Evolutionary conservation across 2,329 filamentous ascomycete species (phyloP).

Genomic region (Juglanconis oblonga): DNA sequence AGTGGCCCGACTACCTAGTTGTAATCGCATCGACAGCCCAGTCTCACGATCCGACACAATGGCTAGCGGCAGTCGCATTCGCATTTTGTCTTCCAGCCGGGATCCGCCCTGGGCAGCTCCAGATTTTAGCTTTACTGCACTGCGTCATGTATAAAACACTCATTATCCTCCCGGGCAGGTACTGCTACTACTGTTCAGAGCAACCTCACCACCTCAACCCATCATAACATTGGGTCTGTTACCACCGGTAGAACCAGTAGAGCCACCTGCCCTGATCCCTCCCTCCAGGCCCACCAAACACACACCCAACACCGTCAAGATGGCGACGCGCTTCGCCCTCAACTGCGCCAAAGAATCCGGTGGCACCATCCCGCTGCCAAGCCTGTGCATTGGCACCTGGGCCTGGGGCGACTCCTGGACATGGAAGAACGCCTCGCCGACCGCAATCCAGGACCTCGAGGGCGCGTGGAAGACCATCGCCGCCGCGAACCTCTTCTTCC

Average conservation of each 20-base stretch:
- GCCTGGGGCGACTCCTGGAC: constrained; percentile 71
- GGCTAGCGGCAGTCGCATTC: neutral
- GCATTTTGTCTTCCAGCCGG: neutral
- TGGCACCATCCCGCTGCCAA: constrained; percentile 19
- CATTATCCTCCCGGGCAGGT: no score
- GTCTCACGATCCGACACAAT: neutral
- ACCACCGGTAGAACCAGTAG: no score
- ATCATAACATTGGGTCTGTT: no score
- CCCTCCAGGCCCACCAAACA: neutral
- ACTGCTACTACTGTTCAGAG: no score
- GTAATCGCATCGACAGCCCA: no score
- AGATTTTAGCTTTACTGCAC: no score
- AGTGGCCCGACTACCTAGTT: no score
- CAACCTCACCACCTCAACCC: no score
- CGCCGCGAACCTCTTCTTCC: constrained; percentile 35
- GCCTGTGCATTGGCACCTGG: constrained; percentile 74
- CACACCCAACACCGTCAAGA: neutral
- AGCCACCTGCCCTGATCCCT: no score
- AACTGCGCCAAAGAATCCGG: constrained; percentile 19
- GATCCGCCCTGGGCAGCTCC: no score
- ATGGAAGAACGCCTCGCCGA: constrained; percentile 73
- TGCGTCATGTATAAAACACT: no score
- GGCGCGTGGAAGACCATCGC: constrained; percentile 37
- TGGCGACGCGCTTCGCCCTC: constrained; percentile 19
- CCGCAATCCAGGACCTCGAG: constrained; percentile 68